Evolutionary conservation across 495 filamentous ascomycete species (phyloP).

Genomic region (Aspergillus steynii): DNA sequence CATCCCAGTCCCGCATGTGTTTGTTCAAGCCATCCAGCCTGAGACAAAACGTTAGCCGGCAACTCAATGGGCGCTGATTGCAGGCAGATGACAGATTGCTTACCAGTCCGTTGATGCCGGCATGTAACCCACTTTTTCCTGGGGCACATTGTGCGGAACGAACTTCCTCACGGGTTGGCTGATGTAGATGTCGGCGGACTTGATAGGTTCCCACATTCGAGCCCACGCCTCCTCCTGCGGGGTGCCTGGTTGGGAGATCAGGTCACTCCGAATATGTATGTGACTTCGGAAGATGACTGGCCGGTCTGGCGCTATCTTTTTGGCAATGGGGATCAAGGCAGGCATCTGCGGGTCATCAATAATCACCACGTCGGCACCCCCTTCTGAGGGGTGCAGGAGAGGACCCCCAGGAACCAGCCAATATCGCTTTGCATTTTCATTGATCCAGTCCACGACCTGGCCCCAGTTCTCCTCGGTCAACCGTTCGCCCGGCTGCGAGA

Average conservation of each 20-base stretch:
- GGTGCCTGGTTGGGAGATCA: slow-evolving; percentile 59
- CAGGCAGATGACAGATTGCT: slow-evolving; percentile 8
- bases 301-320: slow-evolving; percentile 65
- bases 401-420: slow-evolving; percentile 73
- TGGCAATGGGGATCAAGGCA: slow-evolving; percentile 74
- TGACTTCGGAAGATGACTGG: slow-evolving; percentile 80
- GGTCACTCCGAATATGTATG: slow-evolving; percentile 80
- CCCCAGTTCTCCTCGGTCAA: slow-evolving; percentile 61
- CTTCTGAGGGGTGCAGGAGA: slow-evolving; percentile 62
- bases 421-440: slow-evolving; percentile 73
- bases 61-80: not conserved
- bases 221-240: slow-evolving; percentile 77
- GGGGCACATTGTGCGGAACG: slow-evolving; percentile 68
- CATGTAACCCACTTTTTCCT: slow-evolving; percentile 70
- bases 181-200: slow-evolving; percentile 76
- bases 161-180: slow-evolving; percentile 79
- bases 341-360: slow-evolving; percentile 93
- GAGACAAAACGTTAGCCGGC: slow-evolving; percentile 18
- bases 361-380: slow-evolving; percentile 78
- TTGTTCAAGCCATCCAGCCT: slow-evolving; percentile 90
- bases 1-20: slow-evolving; percentile 69
- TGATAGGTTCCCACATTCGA: slow-evolving; percentile 73
- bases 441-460: slow-evolving; percentile 69
- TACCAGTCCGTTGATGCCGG: slow-evolving; percentile 85
- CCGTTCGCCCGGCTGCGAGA: slow-evolving; percentile 61